Base-by-base conservation (phyloP, 2,329 filamentous ascomycete genomes). In the Aspergillus udagawae region DNA sequence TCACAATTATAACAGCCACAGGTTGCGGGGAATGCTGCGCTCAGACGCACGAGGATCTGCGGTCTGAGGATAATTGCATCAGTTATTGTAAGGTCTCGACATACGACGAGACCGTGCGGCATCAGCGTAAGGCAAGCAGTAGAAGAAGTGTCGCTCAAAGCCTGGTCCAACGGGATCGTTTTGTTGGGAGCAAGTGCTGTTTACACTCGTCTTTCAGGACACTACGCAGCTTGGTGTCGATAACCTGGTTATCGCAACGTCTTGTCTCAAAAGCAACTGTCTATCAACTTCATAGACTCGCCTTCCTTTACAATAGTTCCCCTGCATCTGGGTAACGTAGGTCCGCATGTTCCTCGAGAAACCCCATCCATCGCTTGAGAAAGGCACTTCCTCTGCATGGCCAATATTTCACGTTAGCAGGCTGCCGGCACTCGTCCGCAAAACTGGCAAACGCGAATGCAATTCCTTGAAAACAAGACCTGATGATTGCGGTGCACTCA, bases 361-460 rank as follows among this genome's bases (percentile, higher is more conserved):
- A 93, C 9, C 82, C 84, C 90, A 97, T 96, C 94, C 93, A 97
- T 60, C 82, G 82, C 74, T 91, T 92, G 60, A 97, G 81, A 70
- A 96, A 97, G 57, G 81, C 81, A 74, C 90, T 92, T 25, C 92
- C 92, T 75, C 91, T 96, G 66, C 64, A 58, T 66, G 63, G 27
- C 42, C 28, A 49, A n/a, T 44, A 27, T 51, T 58, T 49, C 14
- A 38, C 7, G 51, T 56, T 29, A 60, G 49, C 27, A 25, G 14
- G 14, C 21, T 20, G n/a, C 14, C 2, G 14, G 2, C 14, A 38
- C 32, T 38, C 32, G 32, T 38, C 14, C 32, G 14, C 32, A 38
- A 35, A 17, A 2, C 14, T 17, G 32, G 8, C 14, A 17, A 6
- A 38, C 5, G 14, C 14, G 14, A 38, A 38, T 38, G 32, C 32